Evolutionary conservation across 1,139 yeast genomes (phyloP).

Genomic region (Pichia sp.): DNA sequence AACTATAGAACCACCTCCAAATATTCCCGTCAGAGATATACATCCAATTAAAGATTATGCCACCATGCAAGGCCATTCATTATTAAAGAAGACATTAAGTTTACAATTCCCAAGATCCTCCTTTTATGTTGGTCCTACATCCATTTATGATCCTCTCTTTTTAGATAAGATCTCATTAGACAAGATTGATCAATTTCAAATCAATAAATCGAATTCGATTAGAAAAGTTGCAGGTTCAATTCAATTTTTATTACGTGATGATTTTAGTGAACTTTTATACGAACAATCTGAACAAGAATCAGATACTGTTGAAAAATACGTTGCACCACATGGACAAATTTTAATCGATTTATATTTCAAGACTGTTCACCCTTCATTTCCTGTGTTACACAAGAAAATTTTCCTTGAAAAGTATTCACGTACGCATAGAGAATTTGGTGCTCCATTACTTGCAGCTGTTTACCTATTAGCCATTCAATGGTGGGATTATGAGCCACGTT

Average conservation of each 20-base stretch:
- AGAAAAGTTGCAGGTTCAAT: constrained; percentile 66
- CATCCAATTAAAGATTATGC: constrained; percentile 58
- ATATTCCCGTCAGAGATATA: constrained; percentile 52
- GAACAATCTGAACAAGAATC: constrained; percentile 65
- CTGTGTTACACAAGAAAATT: constrained; percentile 73
- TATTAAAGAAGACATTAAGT: constrained; percentile 34
- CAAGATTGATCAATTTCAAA: constrained; percentile 63
- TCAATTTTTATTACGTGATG: constrained; percentile 69
- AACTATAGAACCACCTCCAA: constrained; percentile 42
- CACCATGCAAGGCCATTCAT: constrained; percentile 44
- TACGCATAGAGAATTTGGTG: constrained; percentile 75
- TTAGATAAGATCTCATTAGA: constrained; percentile 51
- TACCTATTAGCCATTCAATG: constrained; percentile 74
- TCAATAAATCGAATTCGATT: constrained; percentile 55
- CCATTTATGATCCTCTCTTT: constrained; percentile 60
- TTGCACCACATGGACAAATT: constrained; percentile 76
- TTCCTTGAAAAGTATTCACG: constrained; percentile 74
- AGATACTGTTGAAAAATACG: constrained; percentile 67
- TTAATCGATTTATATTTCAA: constrained; percentile 70
- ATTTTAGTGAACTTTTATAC: constrained; percentile 63
- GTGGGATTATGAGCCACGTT: constrained; percentile 80
- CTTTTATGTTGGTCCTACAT: constrained; percentile 73
- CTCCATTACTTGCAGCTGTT: constrained; percentile 74
- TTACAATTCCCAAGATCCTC: constrained; percentile 75
- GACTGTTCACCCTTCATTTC: constrained; percentile 77